phyloP scores from a whole-genome alignment of 2,329 filamentous ascomycete genomes.

The Bipolaris cookei region DNA sequence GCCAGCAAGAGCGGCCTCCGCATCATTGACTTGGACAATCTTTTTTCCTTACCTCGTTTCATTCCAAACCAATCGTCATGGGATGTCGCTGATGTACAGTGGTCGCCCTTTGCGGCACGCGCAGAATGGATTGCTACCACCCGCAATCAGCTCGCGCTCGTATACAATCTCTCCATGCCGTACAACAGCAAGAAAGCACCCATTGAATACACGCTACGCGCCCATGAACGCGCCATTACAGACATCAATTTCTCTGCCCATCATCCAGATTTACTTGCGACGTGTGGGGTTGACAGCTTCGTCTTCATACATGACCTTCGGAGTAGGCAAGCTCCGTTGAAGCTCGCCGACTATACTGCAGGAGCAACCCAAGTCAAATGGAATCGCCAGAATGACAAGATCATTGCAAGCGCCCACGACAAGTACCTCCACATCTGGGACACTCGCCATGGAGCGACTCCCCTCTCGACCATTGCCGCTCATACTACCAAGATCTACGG shows the following conservation, averaged over 20 bases:
- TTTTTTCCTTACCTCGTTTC: conserved; percentile 83
- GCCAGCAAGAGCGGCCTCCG: conserved; percentile 85
- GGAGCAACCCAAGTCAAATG: conserved; percentile 96
- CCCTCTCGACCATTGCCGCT: conserved; percentile 82
- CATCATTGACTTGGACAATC: conserved; percentile 90
- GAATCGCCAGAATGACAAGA: conserved; percentile 84
- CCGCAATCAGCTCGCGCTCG: conserved; percentile 89
- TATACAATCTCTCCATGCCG: conserved; percentile 81
- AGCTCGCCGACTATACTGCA: conserved; percentile 89
- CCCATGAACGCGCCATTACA: conserved; percentile 86
- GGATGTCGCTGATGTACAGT: conserved; percentile 95
- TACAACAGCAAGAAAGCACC: conserved; percentile 67
- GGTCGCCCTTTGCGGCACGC: conserved; percentile 88
- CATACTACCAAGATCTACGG: conserved; percentile 95
- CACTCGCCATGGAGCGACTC: conserved; percentile 76
- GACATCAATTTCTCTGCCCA: conserved; percentile 97
- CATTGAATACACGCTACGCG: conserved; percentile 87
- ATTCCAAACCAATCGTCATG: conserved; percentile 88
- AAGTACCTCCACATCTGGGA: conserved; percentile 90
- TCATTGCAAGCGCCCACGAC: conserved; percentile 90
- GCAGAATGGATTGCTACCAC: conserved; percentile 95
- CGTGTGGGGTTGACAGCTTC: conserved; percentile 90
- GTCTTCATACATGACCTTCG: conserved; percentile 92
- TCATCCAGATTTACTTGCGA: conserved; percentile 85
- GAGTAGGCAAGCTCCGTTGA: conserved; percentile 45